These are phyloP conservation scores for Harringtonia aguacate DNA, from an alignment of 2,329 filamentous ascomycete species.

Conservation along the genomic window DNA sequence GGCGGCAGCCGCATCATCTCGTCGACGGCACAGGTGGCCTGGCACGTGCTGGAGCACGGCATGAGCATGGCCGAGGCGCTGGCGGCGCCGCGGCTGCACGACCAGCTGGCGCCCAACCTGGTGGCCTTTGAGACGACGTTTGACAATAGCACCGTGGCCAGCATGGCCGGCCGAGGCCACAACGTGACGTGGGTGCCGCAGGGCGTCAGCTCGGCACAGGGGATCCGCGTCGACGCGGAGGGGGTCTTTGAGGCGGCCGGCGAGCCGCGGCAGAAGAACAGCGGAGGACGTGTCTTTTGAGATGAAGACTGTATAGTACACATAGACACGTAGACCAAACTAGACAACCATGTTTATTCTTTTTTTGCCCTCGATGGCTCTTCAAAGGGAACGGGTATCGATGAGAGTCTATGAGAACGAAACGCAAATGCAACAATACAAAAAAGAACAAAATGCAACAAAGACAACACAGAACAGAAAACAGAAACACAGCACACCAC, in stretches of 20 bases:
- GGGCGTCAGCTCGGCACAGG: slow-evolving; percentile 62
- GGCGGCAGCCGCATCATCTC: slow-evolving; percentile 83
- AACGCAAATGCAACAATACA: not conserved
- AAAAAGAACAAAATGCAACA: not conserved
- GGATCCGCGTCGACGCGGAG: slow-evolving; percentile 52
- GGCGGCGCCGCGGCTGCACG: slow-evolving; percentile 61
- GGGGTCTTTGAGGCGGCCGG: slow-evolving; percentile 67
- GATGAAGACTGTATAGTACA: no score
- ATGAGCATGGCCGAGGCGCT: slow-evolving; percentile 54
- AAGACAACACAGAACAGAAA: no score
- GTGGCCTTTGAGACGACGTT: slow-evolving; percentile 63
- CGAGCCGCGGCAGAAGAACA: slow-evolving; percentile 70
- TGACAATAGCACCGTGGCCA: slow-evolving; percentile 58
- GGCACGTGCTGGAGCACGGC: slow-evolving; percentile 59
- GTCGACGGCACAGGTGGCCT: slow-evolving; percentile 65
- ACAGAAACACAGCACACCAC: not conserved
- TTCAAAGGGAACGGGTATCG: no score
- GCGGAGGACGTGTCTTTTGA: slow-evolving; percentile 51
- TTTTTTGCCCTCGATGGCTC: not conserved
- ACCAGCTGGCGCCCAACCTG: slow-evolving; percentile 65
- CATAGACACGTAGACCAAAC: no score
- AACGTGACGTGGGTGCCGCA: slow-evolving; percentile 63
- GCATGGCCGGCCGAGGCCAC: slow-evolving; percentile 55
- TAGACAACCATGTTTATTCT: no score
- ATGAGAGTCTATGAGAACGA: not conserved